Evolutionary conservation across 2,329 filamentous ascomycete genomes (phyloP).

Genomic region (Chaetothyriales sp.): DNA sequence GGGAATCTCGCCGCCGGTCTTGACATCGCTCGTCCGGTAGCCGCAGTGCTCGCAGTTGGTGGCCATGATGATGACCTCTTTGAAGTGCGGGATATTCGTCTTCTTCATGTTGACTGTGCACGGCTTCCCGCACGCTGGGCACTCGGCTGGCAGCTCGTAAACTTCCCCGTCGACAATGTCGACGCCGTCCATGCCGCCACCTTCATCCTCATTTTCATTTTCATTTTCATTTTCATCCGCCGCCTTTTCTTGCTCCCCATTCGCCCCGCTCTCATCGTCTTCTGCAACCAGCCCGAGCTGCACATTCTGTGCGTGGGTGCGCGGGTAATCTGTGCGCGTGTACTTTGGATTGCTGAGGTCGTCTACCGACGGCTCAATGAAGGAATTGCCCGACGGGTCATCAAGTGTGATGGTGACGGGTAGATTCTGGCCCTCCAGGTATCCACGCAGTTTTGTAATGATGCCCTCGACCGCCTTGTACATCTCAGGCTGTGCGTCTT

Average conservation of each 20-base stretch:
- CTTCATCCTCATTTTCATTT: slow-evolving; percentile 34
- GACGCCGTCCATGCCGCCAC: slow-evolving; percentile 48
- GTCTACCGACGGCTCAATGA: slow-evolving; percentile 66
- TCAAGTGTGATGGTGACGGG: slow-evolving; percentile 82
- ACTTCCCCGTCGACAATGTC: slow-evolving; percentile 89
- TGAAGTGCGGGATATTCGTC: slow-evolving; percentile 89
- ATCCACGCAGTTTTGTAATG: slow-evolving; percentile 56
- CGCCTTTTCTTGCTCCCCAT: slow-evolving; percentile 46
- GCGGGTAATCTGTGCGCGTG: slow-evolving; percentile 67
- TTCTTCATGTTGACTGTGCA: slow-evolving; percentile 97
- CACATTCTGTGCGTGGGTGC: slow-evolving; percentile 74
- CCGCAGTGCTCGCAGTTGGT: slow-evolving; percentile 51
- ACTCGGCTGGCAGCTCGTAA: slow-evolving; percentile 81
- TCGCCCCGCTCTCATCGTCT: slow-evolving; percentile 20
- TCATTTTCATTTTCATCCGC: slow-evolving; percentile 84
- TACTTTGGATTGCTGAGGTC: slow-evolving; percentile 62
- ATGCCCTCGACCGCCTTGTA: slow-evolving; percentile 63
- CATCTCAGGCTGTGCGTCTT: slow-evolving; percentile 61
- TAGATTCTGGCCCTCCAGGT: slow-evolving; percentile 62
- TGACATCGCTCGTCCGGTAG: slow-evolving; percentile 91
- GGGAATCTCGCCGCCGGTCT: slow-evolving; percentile 87
- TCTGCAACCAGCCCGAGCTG: slow-evolving; percentile 54
- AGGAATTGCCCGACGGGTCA: slow-evolving; percentile 89
- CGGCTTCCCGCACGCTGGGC: slow-evolving; percentile 72
- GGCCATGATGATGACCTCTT: slow-evolving; percentile 25